phyloP scores from a whole-genome alignment of 345 rosid genomes.

The Gossypium sturtianum region DNA sequence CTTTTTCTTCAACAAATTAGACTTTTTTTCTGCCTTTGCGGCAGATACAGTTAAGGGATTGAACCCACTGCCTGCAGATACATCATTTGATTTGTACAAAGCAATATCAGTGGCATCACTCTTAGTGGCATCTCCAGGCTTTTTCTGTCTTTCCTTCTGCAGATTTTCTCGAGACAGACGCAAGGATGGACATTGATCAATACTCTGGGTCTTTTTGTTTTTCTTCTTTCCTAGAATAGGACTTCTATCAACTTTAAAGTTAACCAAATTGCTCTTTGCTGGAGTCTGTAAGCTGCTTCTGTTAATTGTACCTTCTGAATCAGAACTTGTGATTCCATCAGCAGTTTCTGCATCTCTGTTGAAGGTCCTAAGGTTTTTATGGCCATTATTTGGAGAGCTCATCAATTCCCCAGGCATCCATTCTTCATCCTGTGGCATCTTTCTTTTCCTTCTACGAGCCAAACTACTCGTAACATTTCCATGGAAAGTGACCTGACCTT shows the following conservation, averaged over 20 bases:
- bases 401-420: slow-evolving; percentile 24
- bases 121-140: slow-evolving; percentile 22
- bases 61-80: slow-evolving; percentile 29
- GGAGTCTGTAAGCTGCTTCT: slow-evolving; percentile 27
- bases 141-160: slow-evolving; percentile 27
- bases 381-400: slow-evolving; percentile 31
- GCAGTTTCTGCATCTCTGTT: slow-evolving; percentile 25
- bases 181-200: slow-evolving; percentile 32
- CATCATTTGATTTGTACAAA: slow-evolving; percentile 21
- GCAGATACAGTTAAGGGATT: slow-evolving; percentile 32
- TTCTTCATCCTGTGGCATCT: slow-evolving; percentile 39
- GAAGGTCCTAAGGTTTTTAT: slow-evolving; percentile 19
- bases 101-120: slow-evolving; percentile 19
- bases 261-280: slow-evolving; percentile 28
- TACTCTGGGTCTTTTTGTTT: slow-evolving; percentile 32
- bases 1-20: slow-evolving; percentile 41
- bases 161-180: slow-evolving; percentile 27
- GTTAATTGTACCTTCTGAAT: slow-evolving; percentile 33
- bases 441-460: slow-evolving; percentile 51
- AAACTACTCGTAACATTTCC: slow-evolving; percentile 20
- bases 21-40: slow-evolving; percentile 37
- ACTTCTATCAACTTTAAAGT: slow-evolving; percentile 33
- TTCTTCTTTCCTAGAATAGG: slow-evolving; percentile 43
- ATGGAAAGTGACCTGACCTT: slow-evolving; percentile 16
- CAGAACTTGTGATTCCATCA: slow-evolving; percentile 27